Conservation (phyloP, 2,329 filamentous ascomycete species). For the Teratosphaeria epicoccoides region DNA sequence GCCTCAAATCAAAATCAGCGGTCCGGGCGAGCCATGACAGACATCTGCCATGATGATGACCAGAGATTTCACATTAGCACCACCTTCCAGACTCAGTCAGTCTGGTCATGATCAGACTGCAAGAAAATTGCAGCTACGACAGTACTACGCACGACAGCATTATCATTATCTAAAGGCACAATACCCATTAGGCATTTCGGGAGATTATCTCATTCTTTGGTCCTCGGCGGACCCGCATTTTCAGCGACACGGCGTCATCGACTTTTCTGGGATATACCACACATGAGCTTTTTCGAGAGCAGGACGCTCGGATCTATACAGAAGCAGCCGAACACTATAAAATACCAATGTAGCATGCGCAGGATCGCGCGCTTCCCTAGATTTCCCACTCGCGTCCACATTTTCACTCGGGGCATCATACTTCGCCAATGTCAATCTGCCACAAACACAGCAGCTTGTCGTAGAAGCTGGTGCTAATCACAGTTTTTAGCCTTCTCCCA, state of each 20-base stretch:
- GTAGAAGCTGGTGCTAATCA: conserved; percentile 68
- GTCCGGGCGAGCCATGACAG: conserved; percentile 26
- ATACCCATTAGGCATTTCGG: background rate
- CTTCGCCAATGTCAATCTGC: conserved; percentile 22
- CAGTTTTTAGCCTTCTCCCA: conserved; percentile 26
- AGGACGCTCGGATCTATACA: background rate
- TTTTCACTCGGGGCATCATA: background rate
- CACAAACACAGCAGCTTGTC: conserved; percentile 61
- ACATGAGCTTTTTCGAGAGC: background rate
- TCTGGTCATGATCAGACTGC: background rate
- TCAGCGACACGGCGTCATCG: background rate
- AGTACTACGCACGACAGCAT: background rate
- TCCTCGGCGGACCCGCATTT: background rate
- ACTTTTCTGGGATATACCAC: background rate
- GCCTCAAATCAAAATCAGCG: conserved; percentile 30
- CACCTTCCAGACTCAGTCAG: background rate
- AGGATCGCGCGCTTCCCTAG: background rate
- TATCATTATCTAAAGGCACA: background rate
- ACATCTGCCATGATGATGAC: background rate
- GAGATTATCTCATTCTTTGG: background rate
- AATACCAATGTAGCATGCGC: background rate
- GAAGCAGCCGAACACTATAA: background rate
- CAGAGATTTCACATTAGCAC: background rate
- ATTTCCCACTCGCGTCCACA: background rate
- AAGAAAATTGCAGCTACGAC: background rate